Base-by-base conservation (phyloP, 768 basidiomycete genomes). In the Russula olivacea region DNA sequence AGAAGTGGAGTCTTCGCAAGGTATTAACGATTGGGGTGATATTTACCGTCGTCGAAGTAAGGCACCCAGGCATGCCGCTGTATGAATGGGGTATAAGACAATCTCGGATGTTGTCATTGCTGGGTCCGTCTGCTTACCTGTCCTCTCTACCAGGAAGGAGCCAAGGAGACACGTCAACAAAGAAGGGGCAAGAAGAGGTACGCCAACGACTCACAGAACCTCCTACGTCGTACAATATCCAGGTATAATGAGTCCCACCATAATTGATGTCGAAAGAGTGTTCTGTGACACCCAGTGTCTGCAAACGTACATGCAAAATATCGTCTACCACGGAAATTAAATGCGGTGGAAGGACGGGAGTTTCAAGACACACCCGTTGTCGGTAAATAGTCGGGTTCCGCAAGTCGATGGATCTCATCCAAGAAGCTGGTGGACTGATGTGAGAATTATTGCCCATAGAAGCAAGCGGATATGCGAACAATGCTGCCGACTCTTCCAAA, bases 201-300 rank as follows among this genome's bases (percentile, higher is more conserved):
- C 17, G 25, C 19, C 28, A 34, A 53, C 15, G 36, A 79, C 87
- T 71, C 70, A 91, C 87, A 56, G 88, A 87, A 51, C 91, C 91
- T 45, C 90, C 89, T 41, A 93, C 90, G 71, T 93, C 91, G 71
- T 87, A 93, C 59, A 92, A 76, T 61, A 84, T 81, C 89, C 90
- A 92, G 58, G 85, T 81, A 70, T 87, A 88, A 48, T 78, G 78
- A 60, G 77, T 78, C 3, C 86, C 85, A 45, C 80, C 82, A 64
- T 85, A 80, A 61, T 79, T 78, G 62, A 91, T 83, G 60, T 85
- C 81, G 71, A 90, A 89, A 1, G 81, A 77, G 70, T 91, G 88
- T 67, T 92, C 89, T 61, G 85, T 82, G 23, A 92, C 85, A 3
- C 90, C 90, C 14, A 92, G 74, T 0, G 90, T 91, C 74, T 89